Evolutionary conservation across 345 rosid species (phyloP).

Genomic region (Psidium guajava): DNA sequence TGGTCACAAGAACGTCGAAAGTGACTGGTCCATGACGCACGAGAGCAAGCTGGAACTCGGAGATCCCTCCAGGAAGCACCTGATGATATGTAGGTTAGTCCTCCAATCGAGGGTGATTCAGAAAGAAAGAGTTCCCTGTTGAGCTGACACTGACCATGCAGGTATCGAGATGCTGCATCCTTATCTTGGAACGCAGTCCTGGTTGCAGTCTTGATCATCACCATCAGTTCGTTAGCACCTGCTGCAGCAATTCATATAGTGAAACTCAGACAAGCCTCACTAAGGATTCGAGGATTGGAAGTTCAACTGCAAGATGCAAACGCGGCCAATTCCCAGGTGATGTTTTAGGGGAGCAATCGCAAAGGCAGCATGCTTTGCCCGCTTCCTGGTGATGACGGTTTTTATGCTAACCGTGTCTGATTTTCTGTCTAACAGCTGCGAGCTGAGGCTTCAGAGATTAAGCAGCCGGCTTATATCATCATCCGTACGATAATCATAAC

Average conservation of each 20-base stretch:
- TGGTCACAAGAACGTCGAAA: background rate
- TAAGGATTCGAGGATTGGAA: background rate
- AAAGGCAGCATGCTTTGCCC: background rate
- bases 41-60: background rate
- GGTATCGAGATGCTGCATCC: background rate
- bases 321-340: background rate
- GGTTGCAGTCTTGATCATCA: background rate
- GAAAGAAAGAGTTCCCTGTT: background rate
- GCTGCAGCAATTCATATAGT: accelerated
- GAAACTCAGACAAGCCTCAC: background rate
- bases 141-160: background rate
- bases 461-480: background rate
- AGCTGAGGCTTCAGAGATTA: background rate
- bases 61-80: background rate
- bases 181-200: background rate
- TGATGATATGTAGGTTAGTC: background rate
- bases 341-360: accelerated
- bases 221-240: background rate
- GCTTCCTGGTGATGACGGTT: accelerated
- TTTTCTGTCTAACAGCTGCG: background rate
- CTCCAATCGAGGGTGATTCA: background rate
- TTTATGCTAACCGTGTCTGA: accelerated
- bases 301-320: background rate
- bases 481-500: background rate
- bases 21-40: background rate